These are phyloP conservation scores for Colletotrichum paranaense DNA, from an alignment of 2,329 filamentous ascomycete genomes.

Conservation along the genomic window DNA sequence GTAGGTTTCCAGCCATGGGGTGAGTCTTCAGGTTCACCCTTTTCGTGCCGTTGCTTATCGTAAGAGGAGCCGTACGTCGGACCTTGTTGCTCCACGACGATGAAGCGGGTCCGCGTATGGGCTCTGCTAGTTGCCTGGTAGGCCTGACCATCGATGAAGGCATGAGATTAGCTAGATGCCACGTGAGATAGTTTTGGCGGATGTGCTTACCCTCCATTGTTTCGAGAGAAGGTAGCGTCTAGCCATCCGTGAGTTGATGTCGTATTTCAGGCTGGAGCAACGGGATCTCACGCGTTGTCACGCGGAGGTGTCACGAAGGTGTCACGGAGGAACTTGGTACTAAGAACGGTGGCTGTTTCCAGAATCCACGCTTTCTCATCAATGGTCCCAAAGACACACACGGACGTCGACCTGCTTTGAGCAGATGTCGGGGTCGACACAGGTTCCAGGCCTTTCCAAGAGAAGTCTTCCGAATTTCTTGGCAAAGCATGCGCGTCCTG, in stretches of 20 bases:
- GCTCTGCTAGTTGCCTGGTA: neutral
- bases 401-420: neutral
- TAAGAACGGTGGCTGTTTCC: neutral
- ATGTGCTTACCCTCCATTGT: conserved; percentile 1
- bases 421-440: neutral
- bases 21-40: neutral
- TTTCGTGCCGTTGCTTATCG: neutral
- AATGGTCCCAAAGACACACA: neutral
- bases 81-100: neutral
- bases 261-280: neutral
- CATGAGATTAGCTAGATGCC: neutral
- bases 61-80: neutral
- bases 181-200: neutral
- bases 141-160: neutral
- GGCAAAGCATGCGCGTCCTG: neutral
- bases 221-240: neutral
- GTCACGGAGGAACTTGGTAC: neutral
- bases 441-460: neutral
- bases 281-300: neutral
- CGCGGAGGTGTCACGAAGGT: neutral
- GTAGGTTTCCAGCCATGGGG: neutral
- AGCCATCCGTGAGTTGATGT: neutral
- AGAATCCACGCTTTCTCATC: neutral
- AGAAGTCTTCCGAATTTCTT: neutral
- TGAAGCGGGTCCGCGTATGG: neutral